Base-by-base conservation (phyloP, 23 red algal genomes). In the Chondrus crispus region DNA sequence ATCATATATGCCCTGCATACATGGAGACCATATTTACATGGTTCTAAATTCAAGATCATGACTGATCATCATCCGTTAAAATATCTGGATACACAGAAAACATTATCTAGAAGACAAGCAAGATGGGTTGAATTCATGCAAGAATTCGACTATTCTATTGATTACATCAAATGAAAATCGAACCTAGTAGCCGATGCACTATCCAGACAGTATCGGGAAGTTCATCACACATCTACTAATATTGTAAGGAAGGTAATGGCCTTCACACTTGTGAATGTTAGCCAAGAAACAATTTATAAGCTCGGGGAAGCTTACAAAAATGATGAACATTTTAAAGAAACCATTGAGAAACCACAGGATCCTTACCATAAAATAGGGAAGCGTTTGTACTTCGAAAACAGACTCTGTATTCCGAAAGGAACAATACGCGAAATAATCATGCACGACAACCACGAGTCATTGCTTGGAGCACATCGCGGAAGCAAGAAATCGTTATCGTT, bases 101-200 rank as follows among this genome's bases (percentile, higher is more conserved):
- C 33, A 36, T 38, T 76, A 76, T 40, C 70, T 36, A 9, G 70
- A 1, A 26, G 16, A 36, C 41, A 2, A 76, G 33, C 20, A n/a
- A 40, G 70, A 76, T 76, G 2, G 70, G 33, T 76, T 39, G 70
- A 76, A 19, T 66, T 66, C 18, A 66, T 66, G 60, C 60, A 66
- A 66, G 60, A 66, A 32, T 66, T 66, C 35, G 60, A 86, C 30
- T 69, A 86, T 49, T 26, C 68, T 48, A 86, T 86, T 29, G 71
- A 72, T 48, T 72, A 86, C 33, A 68, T 86, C 6, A 86, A 86
- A 86, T 55, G 51, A 86, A 86, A 86, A 50, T 5, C 3, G 24
- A 52, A 86, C 33, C 28, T 69, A 68, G 82, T 86, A 28, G 82
- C 82, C 20, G 82, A 85, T 35, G 62, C 82, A 5, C 51, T 85